Evolutionary conservation across 1,139 yeast species (phyloP).

Genomic region (Kurtzmaniella quercitrusa): DNA sequence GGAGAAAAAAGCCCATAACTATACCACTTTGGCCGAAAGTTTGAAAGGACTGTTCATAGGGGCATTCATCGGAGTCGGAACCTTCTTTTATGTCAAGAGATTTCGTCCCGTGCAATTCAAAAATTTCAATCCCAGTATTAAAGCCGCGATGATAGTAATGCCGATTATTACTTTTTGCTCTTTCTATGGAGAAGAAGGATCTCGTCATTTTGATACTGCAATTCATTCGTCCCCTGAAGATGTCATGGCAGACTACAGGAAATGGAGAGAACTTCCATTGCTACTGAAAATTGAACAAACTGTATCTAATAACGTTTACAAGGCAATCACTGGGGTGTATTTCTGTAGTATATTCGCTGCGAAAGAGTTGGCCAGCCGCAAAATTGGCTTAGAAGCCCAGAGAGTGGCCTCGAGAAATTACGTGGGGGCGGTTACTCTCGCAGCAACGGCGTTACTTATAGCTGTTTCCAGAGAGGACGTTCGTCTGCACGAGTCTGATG

Average conservation of each 20-base stretch:
- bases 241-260: constrained; percentile 42
- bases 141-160: constrained; percentile 36
- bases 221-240: constrained; percentile 29
- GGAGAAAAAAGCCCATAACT: constrained; percentile 40
- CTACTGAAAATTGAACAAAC: constrained; percentile 43
- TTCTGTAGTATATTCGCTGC: constrained; percentile 6
- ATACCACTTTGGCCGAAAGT: constrained; percentile 35
- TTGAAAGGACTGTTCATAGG: constrained; percentile 40
- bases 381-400: constrained; percentile 3
- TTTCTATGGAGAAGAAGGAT: constrained; percentile 46
- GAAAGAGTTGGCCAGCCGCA: constrained; percentile 4
- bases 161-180: constrained; percentile 40
- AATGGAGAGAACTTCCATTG: constrained; percentile 47
- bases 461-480: constrained; percentile 3
- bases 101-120: constrained; percentile 32
- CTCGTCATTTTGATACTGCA: constrained; percentile 42
- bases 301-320: constrained; percentile 62
- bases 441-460: background rate
- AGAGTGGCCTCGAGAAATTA: constrained; percentile 5
- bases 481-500: constrained; percentile 1
- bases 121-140: constrained; percentile 35
- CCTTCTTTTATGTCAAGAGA: constrained; percentile 29
- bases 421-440: constrained; percentile 1
- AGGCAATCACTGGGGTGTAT: constrained; percentile 51
- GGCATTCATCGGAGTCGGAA: constrained; percentile 27